Base-by-base conservation (phyloP, 495 filamentous ascomycete species). In the Podospora comata region DNA sequence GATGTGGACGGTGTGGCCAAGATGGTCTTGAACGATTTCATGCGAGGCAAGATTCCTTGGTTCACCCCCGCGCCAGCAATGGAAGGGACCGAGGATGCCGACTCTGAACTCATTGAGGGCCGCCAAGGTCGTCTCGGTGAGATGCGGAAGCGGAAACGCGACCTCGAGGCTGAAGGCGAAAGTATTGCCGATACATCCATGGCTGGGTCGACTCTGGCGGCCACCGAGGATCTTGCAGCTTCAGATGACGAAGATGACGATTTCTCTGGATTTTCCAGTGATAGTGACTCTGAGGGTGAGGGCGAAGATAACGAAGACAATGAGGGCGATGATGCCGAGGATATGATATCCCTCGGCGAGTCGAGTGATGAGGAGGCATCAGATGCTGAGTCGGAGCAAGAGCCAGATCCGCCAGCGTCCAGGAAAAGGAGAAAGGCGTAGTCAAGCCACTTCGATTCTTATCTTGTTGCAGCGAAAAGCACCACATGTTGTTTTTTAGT, bases 41-140 rank as follows among this genome's bases (percentile, higher is more conserved):
- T 98, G 68, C 80, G 95, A 62, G 95, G 95, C 39, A 97, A 97
- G 78, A 88, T 97, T 20, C 95, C 95, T 6, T 99, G 95, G 95
- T 99, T 91, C 75, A 94, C 91, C 4, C 88, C 91, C 18, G 89
- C 92, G 7, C 95, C 95, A 18, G 76, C 85, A 7, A 75, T 79
- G 30, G 85, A 86, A 70, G 88, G 79, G 9, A 83, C 81, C 16
- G 82, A 85, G 27, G 85, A 81, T 26, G 83, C 81, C 20, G 85
- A 81, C 26, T 83, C 80, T 23, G 81, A 79, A 67, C 81, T 82
- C 66, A 82, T 90, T 26, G 88, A 86, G 58, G 85, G 85, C 2
- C 82, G 86, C 23, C 76, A 81, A 28, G 87, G 87, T 11, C 78
- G 82, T 60, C 73, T 85, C 2, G 87, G 86, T 28, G 87, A 89